Percentiles rank a stretch among this genome's conserved stretches.
phyloP scores from a whole-genome alignment of 805 yeast genomes.

The Metschnikowia kofuensis region DNA sequence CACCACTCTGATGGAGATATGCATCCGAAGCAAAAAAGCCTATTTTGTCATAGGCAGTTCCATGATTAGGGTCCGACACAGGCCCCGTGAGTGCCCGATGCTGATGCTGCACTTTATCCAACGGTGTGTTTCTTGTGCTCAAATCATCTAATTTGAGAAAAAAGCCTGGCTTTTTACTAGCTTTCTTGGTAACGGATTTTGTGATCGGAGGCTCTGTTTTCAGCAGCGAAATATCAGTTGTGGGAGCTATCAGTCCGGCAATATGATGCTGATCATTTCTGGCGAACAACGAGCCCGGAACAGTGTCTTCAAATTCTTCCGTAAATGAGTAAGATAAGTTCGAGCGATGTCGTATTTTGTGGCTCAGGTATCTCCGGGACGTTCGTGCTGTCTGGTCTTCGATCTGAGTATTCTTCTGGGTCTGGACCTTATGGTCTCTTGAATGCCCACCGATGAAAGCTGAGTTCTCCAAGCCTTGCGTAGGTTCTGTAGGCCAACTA shows the following conservation, averaged over 20 bases:
- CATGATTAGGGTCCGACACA: slow-evolving; percentile 14
- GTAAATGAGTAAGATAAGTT: slow-evolving; percentile 10
- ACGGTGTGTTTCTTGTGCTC: slow-evolving; percentile 10
- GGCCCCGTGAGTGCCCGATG: slow-evolving; percentile 17
- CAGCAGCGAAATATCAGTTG: neutral
- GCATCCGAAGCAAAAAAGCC: slow-evolving; percentile 8
- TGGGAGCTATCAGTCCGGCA: neutral
- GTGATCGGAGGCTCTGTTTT: neutral
- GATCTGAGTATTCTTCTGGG: slow-evolving; percentile 1
- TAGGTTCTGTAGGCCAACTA: slow-evolving; percentile 3
- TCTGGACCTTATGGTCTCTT: neutral
- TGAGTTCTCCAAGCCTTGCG: neutral
- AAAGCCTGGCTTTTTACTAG: slow-evolving; percentile 24
- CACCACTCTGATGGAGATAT: slow-evolving; percentile 9
- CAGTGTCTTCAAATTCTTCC: slow-evolving; percentile 3
- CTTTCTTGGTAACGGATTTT: slow-evolving; percentile 3
- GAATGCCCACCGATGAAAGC: neutral
- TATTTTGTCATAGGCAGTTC: neutral
- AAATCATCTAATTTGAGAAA: slow-evolving; percentile 26
- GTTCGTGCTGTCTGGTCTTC: slow-evolving; percentile 3
- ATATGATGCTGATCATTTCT: neutral
- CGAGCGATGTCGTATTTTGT: slow-evolving; percentile 13
- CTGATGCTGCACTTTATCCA: slow-evolving; percentile 10
- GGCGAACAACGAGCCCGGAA: slow-evolving; percentile 1
- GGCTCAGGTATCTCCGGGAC: slow-evolving; percentile 4